Evolutionary conservation across 192 early-diverging fungal genomes (phyloP), one percentile per base, ranked within the genome.

Genomic region (Phlyctochytrium bullatum): DNA sequence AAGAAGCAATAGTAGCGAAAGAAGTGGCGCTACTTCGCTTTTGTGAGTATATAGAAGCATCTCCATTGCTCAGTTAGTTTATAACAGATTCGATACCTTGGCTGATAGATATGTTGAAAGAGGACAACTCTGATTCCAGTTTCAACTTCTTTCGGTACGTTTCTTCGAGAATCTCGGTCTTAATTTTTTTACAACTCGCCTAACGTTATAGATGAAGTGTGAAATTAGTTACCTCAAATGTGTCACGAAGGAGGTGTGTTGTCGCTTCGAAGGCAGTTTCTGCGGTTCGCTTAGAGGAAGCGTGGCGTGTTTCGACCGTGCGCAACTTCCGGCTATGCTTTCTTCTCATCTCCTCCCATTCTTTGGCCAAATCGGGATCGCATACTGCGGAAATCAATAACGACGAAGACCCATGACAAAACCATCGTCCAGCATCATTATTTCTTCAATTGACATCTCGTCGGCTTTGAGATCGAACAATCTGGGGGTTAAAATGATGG

Each of bases 221-320:
- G n/a, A n/a, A n/a, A n/a, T n/a, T n/a, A 30, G n/a, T 27, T 23
- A 66, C 64, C 12, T 54, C 4, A 66, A 54, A 66, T 12, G 64
- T 30, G n/a, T 66, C 64, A 10, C 53, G 28, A 14, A 52, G 51
- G 30, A 23, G 17, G 16, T 66, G 50, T 3, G 30, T 14, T 0
- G 64, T 27, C 3, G 50, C 64, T 57, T 66, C 28, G 25, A 32
- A 66, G 17, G 56, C 64, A 57, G 52, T 10, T 1, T 66, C 64
- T 12, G 40, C 40, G 40, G 6, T 47, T 47, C 40, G 6, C 20
- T 47, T 47, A 14, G 40, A 47, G 6, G 6, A n/a, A n/a, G n/a
- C n/a, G n/a, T n/a, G n/a, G 40, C 10, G 20, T 20, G 40, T 47
- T 14, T 47, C 40, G 40, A 6, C 20, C 40, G 40, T 47, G 40